Percentiles rank a stretch among this genome's conserved stretches.
phyloP scores from a whole-genome alignment of 345 rosid genomes.

The Eucalyptus grandis region DNA sequence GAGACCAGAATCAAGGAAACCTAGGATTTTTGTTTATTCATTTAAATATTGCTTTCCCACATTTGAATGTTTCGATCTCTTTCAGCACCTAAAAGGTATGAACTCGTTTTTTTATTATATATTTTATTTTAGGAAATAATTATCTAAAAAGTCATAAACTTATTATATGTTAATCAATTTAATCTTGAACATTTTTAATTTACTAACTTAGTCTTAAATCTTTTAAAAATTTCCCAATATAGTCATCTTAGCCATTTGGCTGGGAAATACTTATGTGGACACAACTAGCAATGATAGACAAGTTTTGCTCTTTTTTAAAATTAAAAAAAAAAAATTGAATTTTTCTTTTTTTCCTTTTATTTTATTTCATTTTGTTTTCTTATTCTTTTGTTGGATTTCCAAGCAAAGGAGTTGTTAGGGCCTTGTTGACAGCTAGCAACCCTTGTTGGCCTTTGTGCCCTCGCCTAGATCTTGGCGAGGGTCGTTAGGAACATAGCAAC shows the following conservation, averaged over 20 bases:
- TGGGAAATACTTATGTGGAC: neutral
- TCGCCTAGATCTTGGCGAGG: neutral
- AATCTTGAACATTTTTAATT: neutral
- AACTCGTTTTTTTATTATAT: neutral
- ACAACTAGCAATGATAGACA: neutral
- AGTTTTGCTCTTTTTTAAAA: neutral
- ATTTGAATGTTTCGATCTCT: neutral
- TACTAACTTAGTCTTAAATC: neutral
- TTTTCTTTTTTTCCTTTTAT: neutral
- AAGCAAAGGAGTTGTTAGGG: neutral
- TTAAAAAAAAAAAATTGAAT: too few relatives aligned
- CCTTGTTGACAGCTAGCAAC: fast-evolving
- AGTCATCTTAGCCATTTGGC: neutral
- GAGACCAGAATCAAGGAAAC: neutral
- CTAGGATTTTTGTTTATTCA: neutral
- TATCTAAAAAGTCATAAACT: neutral
- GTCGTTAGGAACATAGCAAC: neutral
- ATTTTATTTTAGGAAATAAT: neutral
- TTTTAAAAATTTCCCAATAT: neutral
- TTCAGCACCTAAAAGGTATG: neutral
- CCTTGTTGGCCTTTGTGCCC: neutral
- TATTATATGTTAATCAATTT: fast-evolving
- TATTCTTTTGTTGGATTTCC: neutral
- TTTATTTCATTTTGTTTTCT: neutral
- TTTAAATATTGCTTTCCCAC: neutral